Evolutionary conservation across 1,284 basidiomycete species (phyloP), one percentile per base, ranked within the genome.

Genomic region (Heimioporus retisporus): DNA sequence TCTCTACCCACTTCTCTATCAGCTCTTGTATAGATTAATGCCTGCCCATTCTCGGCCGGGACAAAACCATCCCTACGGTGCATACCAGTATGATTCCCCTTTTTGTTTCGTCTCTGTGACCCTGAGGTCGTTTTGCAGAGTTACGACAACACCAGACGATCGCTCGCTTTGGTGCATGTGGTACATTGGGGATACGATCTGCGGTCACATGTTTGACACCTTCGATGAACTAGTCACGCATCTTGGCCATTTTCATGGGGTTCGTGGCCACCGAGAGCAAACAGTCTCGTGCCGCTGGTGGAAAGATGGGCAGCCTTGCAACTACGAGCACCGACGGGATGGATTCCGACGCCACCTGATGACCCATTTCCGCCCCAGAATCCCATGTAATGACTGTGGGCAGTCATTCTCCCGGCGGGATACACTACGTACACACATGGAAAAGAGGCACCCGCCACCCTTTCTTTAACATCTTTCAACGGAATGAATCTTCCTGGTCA

Each of bases 141-240:
- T 10, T 11, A n/a, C 14, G 13, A 4, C 23, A 3, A 23, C 55
- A 25, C 25, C 14, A 11, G 31, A 10, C 13, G 13, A 25, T 28
- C 10, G 16, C 10, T 0, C 18, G 14, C 18, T 40, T 28, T 50
- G 65, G 61, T 73, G 72, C 23, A 65, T 55, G 3, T 70, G 66
- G 53, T 35, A 54, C 18, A 35, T 59, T 16, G 44, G n/a, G 0
- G 8, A 25, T 48, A 5, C 50, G 2, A 21, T 10, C 7, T 69
- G 68, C 28, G 46, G 43, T 21, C 28, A 46, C 11, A 4, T 3
- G 7, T 67, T 67, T 31, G 1, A 1, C 43, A 55, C 44, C 2
- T 63, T 70, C 14, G 25, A 60, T n/a, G 58, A 31, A 13, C 46
- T 69, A 28, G 11, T 70, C 28, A 6, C 19, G 2, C 68, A 69